Percentiles rank a stretch among this genome's conserved stretches.
These are phyloP conservation scores for Porcisia hertigi DNA, from an alignment of 208 protist species.

Conservation along the genomic window DNA sequence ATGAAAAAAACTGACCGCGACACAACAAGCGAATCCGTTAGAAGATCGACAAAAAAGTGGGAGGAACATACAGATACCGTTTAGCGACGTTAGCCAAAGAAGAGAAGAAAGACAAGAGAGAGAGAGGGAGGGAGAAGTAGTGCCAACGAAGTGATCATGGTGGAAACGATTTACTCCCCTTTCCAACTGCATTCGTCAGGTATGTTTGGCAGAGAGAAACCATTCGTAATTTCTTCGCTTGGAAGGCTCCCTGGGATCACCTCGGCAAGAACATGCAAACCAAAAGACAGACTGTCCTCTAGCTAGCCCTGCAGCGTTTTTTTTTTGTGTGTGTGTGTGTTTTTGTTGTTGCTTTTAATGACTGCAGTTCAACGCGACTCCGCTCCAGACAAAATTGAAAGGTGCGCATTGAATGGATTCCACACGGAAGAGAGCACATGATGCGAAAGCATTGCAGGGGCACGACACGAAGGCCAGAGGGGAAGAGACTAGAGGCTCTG, in stretches of 20 bases:
- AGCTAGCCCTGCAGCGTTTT: no score
- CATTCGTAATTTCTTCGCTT: not conserved
- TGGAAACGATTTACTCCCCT: not conserved
- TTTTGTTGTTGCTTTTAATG: not conserved
- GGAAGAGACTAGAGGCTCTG: not conserved
- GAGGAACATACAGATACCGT: not conserved
- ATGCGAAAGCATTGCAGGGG: not conserved
- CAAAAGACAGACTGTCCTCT: no score
- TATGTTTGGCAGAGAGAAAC: not conserved
- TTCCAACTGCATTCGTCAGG: not conserved
- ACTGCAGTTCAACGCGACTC: not conserved
- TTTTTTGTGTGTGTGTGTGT: no score
- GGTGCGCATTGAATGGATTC: not conserved
- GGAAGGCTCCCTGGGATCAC: not conserved
- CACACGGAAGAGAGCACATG: slow-evolving; percentile 1
- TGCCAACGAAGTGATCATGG: not conserved
- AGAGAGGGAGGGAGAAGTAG: not conserved
- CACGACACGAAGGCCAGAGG: not conserved
- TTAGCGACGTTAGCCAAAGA: not conserved
- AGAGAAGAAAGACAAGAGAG: not conserved
- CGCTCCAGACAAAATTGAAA: slow-evolving; percentile 1
- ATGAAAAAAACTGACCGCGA: not conserved
- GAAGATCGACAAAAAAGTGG: not conserved
- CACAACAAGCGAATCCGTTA: not conserved
- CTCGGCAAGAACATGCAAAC: not conserved